phyloP scores from a whole-genome alignment of 2,329 filamentous ascomycete genomes.

The Pseudogymnoascus sp. region DNA sequence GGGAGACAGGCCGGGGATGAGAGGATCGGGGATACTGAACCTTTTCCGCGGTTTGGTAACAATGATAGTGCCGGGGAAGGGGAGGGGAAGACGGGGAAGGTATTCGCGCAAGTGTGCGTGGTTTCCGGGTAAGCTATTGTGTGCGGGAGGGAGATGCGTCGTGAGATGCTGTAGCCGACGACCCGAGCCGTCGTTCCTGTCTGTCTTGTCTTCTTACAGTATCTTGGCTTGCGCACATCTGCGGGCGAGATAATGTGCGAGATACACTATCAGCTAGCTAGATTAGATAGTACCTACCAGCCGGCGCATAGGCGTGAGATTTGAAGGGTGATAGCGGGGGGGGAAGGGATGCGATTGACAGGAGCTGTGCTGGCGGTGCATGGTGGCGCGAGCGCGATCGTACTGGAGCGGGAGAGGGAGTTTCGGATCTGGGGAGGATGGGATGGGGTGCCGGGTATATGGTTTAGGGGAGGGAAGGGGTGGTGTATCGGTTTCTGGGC shows the following conservation, averaged over 20 bases:
- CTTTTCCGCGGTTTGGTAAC: neutral
- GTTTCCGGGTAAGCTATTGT: neutral
- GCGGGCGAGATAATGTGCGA: neutral
- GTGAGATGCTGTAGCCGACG: neutral
- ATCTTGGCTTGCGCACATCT: neutral
- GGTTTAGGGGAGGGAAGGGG: neutral
- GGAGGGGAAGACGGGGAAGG: neutral
- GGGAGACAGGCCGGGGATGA: neutral
- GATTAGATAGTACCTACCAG: neutral
- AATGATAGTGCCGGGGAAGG: neutral
- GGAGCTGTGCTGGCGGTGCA: neutral
- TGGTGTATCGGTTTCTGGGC: neutral
- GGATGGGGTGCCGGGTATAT: neutral
- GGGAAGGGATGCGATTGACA: neutral
- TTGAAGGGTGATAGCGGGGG: neutral
- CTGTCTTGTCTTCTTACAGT: neutral
- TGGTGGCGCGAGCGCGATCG: neutral
- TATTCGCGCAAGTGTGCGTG: neutral
- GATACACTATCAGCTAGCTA: neutral
- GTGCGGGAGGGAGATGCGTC: neutral
- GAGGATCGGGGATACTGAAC: neutral
- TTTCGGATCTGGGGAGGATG: neutral
- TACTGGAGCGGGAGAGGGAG: neutral
- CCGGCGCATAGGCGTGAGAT: neutral
- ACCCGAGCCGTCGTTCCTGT: neutral